A percentile compares a stretch with the other conserved stretches of the same genome.
These are phyloP conservation scores for Seiridium cupressi DNA, from an alignment of 2,329 filamentous ascomycete species.

Conservation along the genomic window DNA sequence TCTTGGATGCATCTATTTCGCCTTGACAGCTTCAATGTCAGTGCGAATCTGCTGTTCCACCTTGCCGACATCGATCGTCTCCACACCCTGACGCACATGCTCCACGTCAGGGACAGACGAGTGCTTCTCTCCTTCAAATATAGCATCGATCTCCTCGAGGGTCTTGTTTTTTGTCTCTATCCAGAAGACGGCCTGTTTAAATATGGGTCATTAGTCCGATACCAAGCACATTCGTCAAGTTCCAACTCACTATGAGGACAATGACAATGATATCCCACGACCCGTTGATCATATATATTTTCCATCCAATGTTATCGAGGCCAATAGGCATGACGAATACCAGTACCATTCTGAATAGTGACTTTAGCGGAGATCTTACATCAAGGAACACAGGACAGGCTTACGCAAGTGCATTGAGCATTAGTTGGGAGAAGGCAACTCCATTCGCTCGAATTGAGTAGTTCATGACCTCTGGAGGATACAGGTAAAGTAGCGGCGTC, in stretches of 20 bases:
- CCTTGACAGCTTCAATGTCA: neutral
- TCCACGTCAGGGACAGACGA: constrained; percentile 8
- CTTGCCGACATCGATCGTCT: constrained; percentile 1
- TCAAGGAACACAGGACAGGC: neutral
- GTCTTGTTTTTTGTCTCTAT: constrained; percentile 37
- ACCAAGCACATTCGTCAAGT: too few relatives aligned
- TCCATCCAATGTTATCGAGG: constrained; percentile 40
- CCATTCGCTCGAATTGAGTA: constrained; percentile 48
- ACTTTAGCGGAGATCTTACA: neutral
- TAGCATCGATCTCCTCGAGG: constrained; percentile 31
- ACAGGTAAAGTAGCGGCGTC: constrained; percentile 47
- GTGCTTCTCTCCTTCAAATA: constrained; percentile 11
- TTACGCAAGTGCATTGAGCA: constrained; percentile 28
- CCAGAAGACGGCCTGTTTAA: constrained; percentile 27
- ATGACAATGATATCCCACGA: constrained; percentile 38
- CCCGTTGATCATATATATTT: constrained; percentile 46
- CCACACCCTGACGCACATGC: constrained; percentile 3
- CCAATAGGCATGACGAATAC: constrained; percentile 41
- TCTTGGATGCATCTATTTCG: neutral
- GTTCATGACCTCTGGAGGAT: constrained; percentile 48
- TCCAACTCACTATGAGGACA: constrained; percentile 32
- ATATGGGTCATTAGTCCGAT: too few relatives aligned
- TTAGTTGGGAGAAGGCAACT: constrained; percentile 33
- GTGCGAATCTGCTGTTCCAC: constrained; percentile 3
- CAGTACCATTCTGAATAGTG: constrained; percentile 28